Evolutionary conservation across 140 eudicot genomes (phyloP).

Genomic region (Ambrosia hybrid): DNA sequence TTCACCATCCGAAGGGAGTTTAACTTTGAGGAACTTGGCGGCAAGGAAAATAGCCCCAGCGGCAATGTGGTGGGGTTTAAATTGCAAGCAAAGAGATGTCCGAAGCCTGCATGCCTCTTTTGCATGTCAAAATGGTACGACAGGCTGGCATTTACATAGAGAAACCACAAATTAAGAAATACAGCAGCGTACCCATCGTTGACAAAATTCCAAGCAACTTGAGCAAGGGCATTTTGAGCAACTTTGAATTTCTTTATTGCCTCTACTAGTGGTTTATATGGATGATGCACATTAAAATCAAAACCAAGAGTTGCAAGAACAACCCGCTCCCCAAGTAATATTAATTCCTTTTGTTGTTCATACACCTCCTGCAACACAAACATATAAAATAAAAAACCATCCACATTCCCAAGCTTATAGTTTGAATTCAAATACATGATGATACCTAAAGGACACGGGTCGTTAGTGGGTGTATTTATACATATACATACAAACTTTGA

Average conservation of each 20-base stretch:
- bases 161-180: conserved; percentile 30
- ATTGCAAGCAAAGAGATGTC: conserved; percentile 98
- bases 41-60: conserved; percentile 99
- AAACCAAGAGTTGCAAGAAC: conserved; percentile 92
- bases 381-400: neutral
- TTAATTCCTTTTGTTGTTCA: conserved; percentile 94
- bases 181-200: conserved; percentile 86
- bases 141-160: conserved; percentile 37
- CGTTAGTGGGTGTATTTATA: neutral
- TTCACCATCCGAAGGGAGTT: conserved; percentile 92
- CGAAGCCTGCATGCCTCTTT: conserved; percentile 99
- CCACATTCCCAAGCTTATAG: too few relatives aligned
- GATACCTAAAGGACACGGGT: too few relatives aligned
- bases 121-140: conserved; percentile 63
- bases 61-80: conserved; percentile 98
- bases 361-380: conserved; percentile 79
- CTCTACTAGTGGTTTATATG: conserved; percentile 94
- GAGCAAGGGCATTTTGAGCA: conserved; percentile 96
- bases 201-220: conserved; percentile 99
- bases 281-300: conserved; percentile 89
- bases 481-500: neutral
- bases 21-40: conserved; percentile 96
- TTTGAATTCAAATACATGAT: too few relatives aligned
- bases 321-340: conserved; percentile 74
- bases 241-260: conserved; percentile 94